Evolutionary conservation across 1,284 basidiomycete genomes (phyloP).

Genomic region (Rhizoctonia solani): DNA sequence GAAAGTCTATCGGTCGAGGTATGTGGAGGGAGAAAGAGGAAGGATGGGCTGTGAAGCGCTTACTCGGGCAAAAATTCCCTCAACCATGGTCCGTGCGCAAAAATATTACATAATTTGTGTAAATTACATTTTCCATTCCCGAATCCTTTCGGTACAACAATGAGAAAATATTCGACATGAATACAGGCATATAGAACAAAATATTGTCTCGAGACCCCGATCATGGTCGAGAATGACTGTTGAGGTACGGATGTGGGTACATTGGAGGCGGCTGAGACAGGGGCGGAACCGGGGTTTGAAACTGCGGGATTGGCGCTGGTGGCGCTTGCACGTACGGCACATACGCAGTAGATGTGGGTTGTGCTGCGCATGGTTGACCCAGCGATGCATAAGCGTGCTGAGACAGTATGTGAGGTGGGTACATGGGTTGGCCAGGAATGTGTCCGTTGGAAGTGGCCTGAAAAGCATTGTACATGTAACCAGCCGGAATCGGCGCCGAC

Average conservation of each 20-base stretch:
- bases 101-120: constrained; percentile 28
- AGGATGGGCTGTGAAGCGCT: not conserved
- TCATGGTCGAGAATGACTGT: constrained; percentile 2
- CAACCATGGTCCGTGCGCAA: constrained; percentile 14
- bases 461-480: not conserved
- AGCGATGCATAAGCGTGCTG: not conserved
- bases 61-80: constrained; percentile 19
- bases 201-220: no score
- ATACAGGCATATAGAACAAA: not conserved
- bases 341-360: no score
- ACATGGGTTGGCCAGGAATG: not conserved
- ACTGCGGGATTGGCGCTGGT: constrained; percentile 15
- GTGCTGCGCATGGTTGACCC: not conserved
- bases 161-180: no score
- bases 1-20: no score
- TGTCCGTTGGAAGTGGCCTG: not conserved
- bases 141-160: constrained; percentile 10
- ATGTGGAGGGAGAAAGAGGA: constrained; percentile 30
- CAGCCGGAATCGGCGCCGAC: not conserved
- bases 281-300: constrained; percentile 21
- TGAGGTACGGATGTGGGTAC: constrained; percentile 24
- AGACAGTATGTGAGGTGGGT: not conserved
- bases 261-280: constrained; percentile 6
- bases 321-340: not conserved
- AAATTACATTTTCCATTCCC: constrained; percentile 21